Evolutionary conservation across 768 basidiomycete species (phyloP), one percentile per base, ranked within the genome.

Genomic region (Inosperma sp.): DNA sequence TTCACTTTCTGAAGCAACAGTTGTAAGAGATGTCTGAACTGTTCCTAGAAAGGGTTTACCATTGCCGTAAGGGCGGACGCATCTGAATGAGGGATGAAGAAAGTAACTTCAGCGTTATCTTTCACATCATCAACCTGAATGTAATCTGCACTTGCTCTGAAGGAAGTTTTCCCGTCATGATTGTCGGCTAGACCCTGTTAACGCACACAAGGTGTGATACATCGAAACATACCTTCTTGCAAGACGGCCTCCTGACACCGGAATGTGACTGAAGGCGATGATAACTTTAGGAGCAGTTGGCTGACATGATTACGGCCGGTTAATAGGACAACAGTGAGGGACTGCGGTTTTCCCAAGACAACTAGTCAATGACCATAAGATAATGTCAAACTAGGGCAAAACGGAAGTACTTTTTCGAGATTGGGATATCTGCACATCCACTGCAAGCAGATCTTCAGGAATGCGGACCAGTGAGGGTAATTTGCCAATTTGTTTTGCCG

Each of bases 221-320:
- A 27, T 17, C 10, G 41, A 3, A 16, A 37, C 49, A 50, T 55
- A 70, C 72, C 70, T 61, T 70, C 68, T 22, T 69, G 65, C 26
- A 77, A 54, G 7, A 58, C 62, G 10, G 76, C 74, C 19, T 80
- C 72, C 29, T 66, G 48, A 60, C 72, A 67, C 53, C 66, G 61
- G 72, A 87, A 71, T 21, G 77, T 68, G 1, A 82, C 79, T 12
- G 77, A 78, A 31, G 82, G 75, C 3, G 80, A 73, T 16, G 73
- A 67, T 17, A 90, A 67, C 42, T 71, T 78, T 36, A 91, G 56
- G 7, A 67, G 74, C 12, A 79, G 77, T 51, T 72, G 73, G 4
- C 69, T 64, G n/a, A 88, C 60, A 19, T 78, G 66, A 59, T 93
- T 93, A 34, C 85, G 76, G 9, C 90, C 86, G 9, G 83, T 81